phyloP scores from a whole-genome alignment of 2,329 filamentous ascomycete genomes.

The Elsinoe ampelina region DNA sequence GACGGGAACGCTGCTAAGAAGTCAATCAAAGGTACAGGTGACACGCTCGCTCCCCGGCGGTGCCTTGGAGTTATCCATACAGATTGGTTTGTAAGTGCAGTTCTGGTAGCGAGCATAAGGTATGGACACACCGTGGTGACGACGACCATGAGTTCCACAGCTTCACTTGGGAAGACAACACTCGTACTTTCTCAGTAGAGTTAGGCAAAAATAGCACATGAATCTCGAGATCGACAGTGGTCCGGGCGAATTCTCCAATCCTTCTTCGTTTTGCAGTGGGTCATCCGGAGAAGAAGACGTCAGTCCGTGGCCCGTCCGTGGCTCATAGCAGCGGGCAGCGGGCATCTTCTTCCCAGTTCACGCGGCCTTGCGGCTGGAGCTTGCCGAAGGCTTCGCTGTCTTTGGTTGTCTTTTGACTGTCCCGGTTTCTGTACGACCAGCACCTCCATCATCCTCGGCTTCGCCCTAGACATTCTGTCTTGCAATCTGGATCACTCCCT shows the following conservation, averaged over 20 bases:
- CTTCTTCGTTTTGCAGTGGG: constrained; percentile 7
- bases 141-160: background rate
- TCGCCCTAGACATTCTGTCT: constrained; percentile 4
- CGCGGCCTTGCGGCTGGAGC: background rate
- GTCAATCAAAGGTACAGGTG: background rate
- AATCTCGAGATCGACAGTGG: background rate
- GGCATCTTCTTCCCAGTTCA: too few relatives aligned
- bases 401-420: constrained; percentile 1
- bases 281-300: background rate
- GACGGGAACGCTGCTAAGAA: background rate
- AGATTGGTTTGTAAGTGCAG: too few relatives aligned
- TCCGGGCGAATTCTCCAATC: background rate
- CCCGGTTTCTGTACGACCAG: background rate
- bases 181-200: too few relatives aligned
- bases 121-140: background rate
- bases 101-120: too few relatives aligned
- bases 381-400: constrained; percentile 9
- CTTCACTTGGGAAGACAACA: too few relatives aligned
- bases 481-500: background rate
- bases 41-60: constrained; percentile 4
- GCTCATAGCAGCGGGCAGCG: too few relatives aligned
- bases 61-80: background rate
- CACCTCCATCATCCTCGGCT: background rate
- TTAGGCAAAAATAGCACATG: background rate
- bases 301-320: background rate